phyloP scores from a whole-genome alignment of 805 yeast genomes.

The Debaryomyces prosopidis region DNA sequence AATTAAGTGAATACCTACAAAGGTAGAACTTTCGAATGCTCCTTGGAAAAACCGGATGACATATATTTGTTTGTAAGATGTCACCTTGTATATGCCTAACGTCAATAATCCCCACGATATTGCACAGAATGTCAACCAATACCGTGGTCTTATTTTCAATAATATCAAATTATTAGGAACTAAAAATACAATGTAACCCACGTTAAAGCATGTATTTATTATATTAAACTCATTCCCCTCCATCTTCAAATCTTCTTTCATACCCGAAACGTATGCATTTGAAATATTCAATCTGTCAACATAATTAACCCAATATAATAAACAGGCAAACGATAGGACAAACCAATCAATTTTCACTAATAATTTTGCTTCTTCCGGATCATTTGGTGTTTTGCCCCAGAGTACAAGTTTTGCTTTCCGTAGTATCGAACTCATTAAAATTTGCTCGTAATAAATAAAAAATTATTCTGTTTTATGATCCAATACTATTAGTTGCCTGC shows the following conservation, averaged over 20 bases:
- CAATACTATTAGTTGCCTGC: too few relatives aligned
- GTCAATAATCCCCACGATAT: slow-evolving; percentile 59
- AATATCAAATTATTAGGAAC: slow-evolving; percentile 60
- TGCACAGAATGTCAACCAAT: slow-evolving; percentile 56
- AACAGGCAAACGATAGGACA: slow-evolving; percentile 41
- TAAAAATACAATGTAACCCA: slow-evolving; percentile 63
- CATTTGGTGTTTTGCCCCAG: slow-evolving; percentile 34
- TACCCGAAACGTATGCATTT: slow-evolving; percentile 64
- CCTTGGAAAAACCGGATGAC: slow-evolving; percentile 63
- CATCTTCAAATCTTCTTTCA: slow-evolving; percentile 56
- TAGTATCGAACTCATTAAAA: neutral
- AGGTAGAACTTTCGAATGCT: slow-evolving; percentile 58
- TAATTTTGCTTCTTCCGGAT: slow-evolving; percentile 30
- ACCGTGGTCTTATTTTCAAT: slow-evolving; percentile 53
- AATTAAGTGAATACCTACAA: slow-evolving; percentile 54
- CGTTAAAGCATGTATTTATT: slow-evolving; percentile 55
- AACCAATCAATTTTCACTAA: slow-evolving; percentile 41
- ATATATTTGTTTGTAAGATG: slow-evolving; percentile 50
- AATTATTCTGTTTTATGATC: too few relatives aligned
- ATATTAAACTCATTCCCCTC: slow-evolving; percentile 50
- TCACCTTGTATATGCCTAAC: slow-evolving; percentile 49
- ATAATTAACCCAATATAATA: slow-evolving; percentile 51
- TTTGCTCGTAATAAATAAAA: neutral
- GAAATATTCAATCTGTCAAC: slow-evolving; percentile 47
- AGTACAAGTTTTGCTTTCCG: slow-evolving; percentile 12